phyloP scores from a whole-genome alignment of 1,284 basidiomycete species.

The Lignosus rhinocerotis region DNA sequence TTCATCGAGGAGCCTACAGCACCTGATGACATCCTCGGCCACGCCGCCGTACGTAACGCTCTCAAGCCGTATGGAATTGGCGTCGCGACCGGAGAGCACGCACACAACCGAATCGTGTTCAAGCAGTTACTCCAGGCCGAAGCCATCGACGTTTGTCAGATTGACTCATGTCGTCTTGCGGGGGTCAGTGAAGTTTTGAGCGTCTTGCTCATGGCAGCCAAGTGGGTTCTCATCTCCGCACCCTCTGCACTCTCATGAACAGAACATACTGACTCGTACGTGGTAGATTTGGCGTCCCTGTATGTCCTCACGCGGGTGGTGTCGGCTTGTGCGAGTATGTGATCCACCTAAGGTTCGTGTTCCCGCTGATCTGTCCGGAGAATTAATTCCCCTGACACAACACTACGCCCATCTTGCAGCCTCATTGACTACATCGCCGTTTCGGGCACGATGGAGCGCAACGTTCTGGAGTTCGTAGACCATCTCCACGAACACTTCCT shows the following conservation, averaged over 20 bases:
- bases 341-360: constrained; percentile 70
- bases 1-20: constrained; percentile 97
- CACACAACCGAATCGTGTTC: constrained; percentile 96
- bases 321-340: constrained; percentile 95
- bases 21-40: constrained; percentile 87
- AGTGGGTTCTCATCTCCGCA: constrained; percentile 47
- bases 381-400: background rate
- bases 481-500: constrained; percentile 94
- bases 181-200: constrained; percentile 93
- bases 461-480: constrained; percentile 88
- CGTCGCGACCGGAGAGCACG: constrained; percentile 95
- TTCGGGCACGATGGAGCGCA: constrained; percentile 90
- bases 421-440: constrained; percentile 93
- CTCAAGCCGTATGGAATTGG: constrained; percentile 86
- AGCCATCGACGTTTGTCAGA: constrained; percentile 94
- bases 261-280: background rate
- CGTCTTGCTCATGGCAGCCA: constrained; percentile 93
- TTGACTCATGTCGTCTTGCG: constrained; percentile 91
- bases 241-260: background rate
- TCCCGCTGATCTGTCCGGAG: background rate
- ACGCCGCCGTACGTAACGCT: constrained; percentile 79
- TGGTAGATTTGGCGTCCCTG: constrained; percentile 75
- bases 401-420: constrained; percentile 34
- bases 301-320: constrained; percentile 95
- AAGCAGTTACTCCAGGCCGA: constrained; percentile 94